Conservation (phyloP, 1,139 yeast genomes). For the Barnettozyma hawaiiensis region DNA sequence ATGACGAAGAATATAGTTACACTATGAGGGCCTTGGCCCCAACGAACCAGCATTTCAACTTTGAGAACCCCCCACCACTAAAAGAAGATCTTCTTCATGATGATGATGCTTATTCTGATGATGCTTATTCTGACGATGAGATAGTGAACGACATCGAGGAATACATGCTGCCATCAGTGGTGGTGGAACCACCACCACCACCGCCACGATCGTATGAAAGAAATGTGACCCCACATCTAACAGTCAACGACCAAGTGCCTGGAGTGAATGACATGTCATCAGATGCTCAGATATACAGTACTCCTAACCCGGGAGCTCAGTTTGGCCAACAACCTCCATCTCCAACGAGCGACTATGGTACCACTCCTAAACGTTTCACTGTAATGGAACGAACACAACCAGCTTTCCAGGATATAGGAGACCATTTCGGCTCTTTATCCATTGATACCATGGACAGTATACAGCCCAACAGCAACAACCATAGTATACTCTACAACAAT, state of each 20-base stretch:
- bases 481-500: conserved; percentile 1
- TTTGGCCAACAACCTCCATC: not conserved
- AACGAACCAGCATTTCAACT: conserved; percentile 12
- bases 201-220: not conserved
- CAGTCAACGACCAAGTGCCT: not conserved
- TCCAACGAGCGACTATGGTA: conserved; percentile 1
- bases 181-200: not conserved
- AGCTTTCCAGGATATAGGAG: not conserved
- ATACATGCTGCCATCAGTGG: not conserved
- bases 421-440: not conserved
- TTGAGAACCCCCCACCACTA: conserved; percentile 6
- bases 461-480: conserved; percentile 1
- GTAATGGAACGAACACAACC: not conserved
- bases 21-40: conserved; percentile 2
- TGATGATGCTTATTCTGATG: conserved; percentile 2
- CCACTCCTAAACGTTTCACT: conserved; percentile 1
- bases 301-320: not conserved
- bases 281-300: not conserved
- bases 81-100: not conserved
- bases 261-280: not conserved
- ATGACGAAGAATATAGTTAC: not conserved
- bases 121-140: conserved; percentile 7
- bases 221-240: not conserved
- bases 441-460: not conserved
- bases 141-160: conserved; percentile 2